Percentiles rank a stretch among this genome's conserved stretches.
Conservation (phyloP, 257 asterid species). For the Fraxinus anomala region DNA sequence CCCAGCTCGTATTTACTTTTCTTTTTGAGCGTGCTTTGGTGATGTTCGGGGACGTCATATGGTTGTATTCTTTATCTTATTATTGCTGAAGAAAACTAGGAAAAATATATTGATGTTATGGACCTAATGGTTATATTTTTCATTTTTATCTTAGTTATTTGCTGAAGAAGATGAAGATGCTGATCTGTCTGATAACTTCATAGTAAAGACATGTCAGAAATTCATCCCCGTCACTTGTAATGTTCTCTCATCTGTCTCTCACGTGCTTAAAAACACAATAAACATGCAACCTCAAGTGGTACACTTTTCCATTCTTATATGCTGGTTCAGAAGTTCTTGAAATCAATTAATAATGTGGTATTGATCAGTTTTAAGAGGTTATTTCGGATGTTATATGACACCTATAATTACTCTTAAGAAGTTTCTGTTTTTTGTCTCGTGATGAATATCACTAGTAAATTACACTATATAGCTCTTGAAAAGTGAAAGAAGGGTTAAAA, state of each 20-base stretch:
- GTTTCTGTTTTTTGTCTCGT: neutral
- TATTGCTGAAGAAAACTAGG: conserved; percentile 64
- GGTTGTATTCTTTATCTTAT: conserved; percentile 35
- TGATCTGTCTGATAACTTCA: conserved; percentile 90
- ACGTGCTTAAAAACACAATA: conserved; percentile 1
- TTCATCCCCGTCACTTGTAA: conserved; percentile 93
- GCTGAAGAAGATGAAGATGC: conserved; percentile 74
- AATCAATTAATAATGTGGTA: conserved; percentile 3
- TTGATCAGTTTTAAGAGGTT: conserved; percentile 8
- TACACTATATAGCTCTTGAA: neutral
- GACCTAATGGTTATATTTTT: neutral
- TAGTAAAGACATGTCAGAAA: conserved; percentile 92
- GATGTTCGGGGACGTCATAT: conserved; percentile 11
- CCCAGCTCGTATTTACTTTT: conserved; percentile 7
- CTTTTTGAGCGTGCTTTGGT: conserved; percentile 2
- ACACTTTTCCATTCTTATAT: neutral
- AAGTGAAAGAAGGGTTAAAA: neutral
- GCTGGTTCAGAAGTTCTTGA: neutral
- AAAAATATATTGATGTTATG: neutral
- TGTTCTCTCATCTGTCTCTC: conserved; percentile 28
- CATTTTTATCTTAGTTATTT: conserved; percentile 56
- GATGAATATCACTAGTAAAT: neutral
- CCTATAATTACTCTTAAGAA: neutral
- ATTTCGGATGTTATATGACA: neutral
- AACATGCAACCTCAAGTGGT: conserved; percentile 17